Evolutionary conservation across 768 basidiomycete genomes (phyloP), one percentile per base, ranked within the genome.

Genomic region (Suillus sp.): DNA sequence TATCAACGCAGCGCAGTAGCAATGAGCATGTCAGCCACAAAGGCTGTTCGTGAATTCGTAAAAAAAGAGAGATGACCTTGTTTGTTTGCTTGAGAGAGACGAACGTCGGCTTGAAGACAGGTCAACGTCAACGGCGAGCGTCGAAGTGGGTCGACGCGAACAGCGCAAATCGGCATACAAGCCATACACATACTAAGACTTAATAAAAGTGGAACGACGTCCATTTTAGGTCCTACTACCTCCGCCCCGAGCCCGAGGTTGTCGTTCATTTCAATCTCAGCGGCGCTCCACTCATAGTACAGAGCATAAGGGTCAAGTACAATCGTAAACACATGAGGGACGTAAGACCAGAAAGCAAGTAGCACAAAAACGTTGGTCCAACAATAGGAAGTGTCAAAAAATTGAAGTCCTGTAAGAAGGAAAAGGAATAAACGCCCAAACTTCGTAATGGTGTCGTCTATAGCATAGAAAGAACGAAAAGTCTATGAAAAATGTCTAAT

Each of bases 191-290:
- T 34, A 34, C n/a, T 27, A 10, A 14, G 27, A 32, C 22, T 51
- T 48, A 13, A 30, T 42, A 58, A 61, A 63, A 63, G 59, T 63
- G 62, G 62, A 27, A 63, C 62, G 58, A 63, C 58, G 18, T 60
- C 56, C 38, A 27, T 34, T 35, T 58, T 62, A 57, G 40, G 22
- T 42, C 27, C 18, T 37, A 59, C 10, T 62, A 25, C 43, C 11
- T 48, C 62, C 59, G 27, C 18, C 30, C 60, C 59, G 58, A 63
- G 43, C 27, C 16, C 37, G 51, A 32, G 20, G 22, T 6, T 22
- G 22, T 25, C 22, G 3, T 25, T 35, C 32, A 37, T 38, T 62
- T 62, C 37, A 59, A 32, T 25, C 35, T 62, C 61, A 59, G 61
- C 61, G 61, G 38, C 53, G n/a, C 2, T 58, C 2, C 6, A 7